Evolutionary conservation across 2,329 filamentous ascomycete genomes (phyloP).

Genomic region (Neonectria neomacrospora): DNA sequence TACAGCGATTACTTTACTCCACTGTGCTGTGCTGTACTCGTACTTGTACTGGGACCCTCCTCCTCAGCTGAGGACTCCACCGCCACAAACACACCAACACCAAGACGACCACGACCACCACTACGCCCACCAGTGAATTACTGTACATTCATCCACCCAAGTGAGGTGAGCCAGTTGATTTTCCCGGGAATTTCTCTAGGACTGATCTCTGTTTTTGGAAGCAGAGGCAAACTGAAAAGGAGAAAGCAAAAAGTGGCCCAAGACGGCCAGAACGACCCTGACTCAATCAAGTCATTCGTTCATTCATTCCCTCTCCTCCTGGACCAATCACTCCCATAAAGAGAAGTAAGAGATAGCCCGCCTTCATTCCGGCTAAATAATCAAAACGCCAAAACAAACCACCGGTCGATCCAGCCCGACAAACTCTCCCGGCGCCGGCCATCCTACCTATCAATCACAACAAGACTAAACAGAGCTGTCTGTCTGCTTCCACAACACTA

Average conservation of each 20-base stretch:
- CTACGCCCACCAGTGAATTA: not conserved
- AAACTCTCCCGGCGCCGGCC: too few species aligned
- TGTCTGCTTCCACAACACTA: not conserved
- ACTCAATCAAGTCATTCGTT: not conserved
- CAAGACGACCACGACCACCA: not conserved
- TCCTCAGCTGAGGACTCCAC: constrained; percentile 14
- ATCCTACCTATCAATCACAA: too few species aligned
- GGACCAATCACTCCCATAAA: not conserved
- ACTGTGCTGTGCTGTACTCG: not conserved
- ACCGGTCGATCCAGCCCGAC: too few species aligned
- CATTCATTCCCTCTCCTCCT: not conserved
- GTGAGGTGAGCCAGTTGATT: not conserved
- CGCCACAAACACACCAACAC: constrained; percentile 8
- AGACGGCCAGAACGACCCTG: not conserved
- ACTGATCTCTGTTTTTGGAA: not conserved
- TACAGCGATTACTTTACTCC: not conserved
- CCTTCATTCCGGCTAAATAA: not conserved
- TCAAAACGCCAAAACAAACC: not conserved
- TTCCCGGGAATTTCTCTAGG: not conserved
- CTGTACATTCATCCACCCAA: not conserved
- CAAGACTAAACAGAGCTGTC: too few species aligned
- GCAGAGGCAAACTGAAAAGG: not conserved
- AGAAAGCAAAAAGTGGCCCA: not conserved
- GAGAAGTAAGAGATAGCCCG: not conserved
- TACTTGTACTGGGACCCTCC: not conserved